Conservation (phyloP, 1,139 yeast species). For the Wickerhamomyces sp. region DNA sequence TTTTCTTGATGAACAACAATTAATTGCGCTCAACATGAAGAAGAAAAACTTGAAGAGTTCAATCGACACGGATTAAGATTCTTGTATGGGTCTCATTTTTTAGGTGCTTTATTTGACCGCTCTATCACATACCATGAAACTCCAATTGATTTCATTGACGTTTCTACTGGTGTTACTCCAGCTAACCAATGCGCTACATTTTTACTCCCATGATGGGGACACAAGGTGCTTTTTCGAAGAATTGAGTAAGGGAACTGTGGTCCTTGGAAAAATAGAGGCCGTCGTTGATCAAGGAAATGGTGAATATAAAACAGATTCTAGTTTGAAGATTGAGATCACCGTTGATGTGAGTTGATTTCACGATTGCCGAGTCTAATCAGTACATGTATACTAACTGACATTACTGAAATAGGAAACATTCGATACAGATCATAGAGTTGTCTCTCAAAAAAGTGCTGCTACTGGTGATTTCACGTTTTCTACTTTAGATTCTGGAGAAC, state of each 20-base stretch:
- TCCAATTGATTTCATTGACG: background rate
- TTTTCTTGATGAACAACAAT: too few species aligned
- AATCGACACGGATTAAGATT: too few species aligned
- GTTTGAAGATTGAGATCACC: constrained; percentile 34
- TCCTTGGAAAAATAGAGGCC: constrained; percentile 41
- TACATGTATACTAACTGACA: constrained; percentile 11
- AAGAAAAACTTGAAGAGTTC: too few species aligned
- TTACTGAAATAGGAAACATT: constrained; percentile 39
- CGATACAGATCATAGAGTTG: constrained; percentile 52
- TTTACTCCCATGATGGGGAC: constrained; percentile 28
- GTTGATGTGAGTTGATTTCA: constrained; percentile 39
- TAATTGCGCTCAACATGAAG: too few species aligned
- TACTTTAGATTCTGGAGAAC: constrained; percentile 58
- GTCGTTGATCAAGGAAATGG: constrained; percentile 28
- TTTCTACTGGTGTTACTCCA: constrained; percentile 2
- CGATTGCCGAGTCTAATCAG: background rate
- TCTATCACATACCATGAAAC: background rate
- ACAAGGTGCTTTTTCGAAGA: constrained; percentile 54
- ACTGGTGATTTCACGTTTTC: constrained; percentile 58
- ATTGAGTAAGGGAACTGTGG: constrained; percentile 42
- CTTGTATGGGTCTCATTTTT: too few species aligned
- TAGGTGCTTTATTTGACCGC: too few species aligned
- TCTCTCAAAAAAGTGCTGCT: constrained; percentile 46
- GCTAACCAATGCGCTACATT: constrained; percentile 22
- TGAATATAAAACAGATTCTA: constrained; percentile 32